These are phyloP conservation scores for Thraustotheca clavata DNA, from an alignment of 352 stramenopile genomes.

Conservation along the genomic window DNA sequence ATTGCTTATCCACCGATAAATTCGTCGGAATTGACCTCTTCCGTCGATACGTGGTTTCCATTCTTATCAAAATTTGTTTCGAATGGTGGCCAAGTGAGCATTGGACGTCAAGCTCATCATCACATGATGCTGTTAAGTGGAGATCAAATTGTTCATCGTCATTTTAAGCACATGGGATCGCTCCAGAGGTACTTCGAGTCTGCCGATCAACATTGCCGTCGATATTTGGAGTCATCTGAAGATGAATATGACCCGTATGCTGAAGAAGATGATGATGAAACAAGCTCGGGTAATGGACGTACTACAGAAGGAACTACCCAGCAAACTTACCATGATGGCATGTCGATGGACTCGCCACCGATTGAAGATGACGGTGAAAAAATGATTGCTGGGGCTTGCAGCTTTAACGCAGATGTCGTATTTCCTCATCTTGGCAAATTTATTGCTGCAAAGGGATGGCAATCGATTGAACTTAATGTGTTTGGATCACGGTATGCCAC, in stretches of 20 bases:
- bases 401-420: constrained; percentile 14
- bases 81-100: constrained; percentile 5
- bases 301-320: not conserved
- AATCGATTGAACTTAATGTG: constrained; percentile 19
- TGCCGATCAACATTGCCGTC: constrained; percentile 19
- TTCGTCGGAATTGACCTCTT: not conserved
- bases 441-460: constrained; percentile 12
- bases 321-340: not conserved
- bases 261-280: not conserved
- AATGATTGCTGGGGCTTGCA: not conserved
- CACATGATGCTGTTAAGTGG: constrained; percentile 18
- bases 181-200: constrained; percentile 17
- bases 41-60: constrained; percentile 19
- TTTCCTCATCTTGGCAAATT: constrained; percentile 17
- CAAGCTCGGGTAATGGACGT: not conserved
- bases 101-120: constrained; percentile 15
- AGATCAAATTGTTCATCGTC: constrained; percentile 15
- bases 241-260: constrained; percentile 4
- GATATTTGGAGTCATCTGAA: not conserved
- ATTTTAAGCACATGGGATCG: constrained; percentile 20
- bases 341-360: not conserved
- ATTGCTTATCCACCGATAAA: not conserved
- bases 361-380: constrained; percentile 3
- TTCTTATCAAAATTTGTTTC: constrained; percentile 11
- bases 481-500: constrained; percentile 15